Base-by-base conservation (phyloP, 306 rosid species). In the Medicago ruthenica region DNA sequence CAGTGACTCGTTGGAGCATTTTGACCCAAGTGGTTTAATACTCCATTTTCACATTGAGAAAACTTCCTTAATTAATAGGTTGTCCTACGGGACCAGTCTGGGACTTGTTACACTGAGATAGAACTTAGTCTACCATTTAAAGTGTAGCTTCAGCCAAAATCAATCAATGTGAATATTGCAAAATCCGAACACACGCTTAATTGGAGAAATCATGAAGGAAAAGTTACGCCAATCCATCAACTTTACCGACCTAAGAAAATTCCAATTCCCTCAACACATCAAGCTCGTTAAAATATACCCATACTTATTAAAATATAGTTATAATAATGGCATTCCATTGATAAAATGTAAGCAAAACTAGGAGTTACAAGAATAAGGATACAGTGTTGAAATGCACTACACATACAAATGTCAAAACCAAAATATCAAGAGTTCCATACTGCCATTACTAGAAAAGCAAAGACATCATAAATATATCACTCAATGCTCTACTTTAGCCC, bases 401-500 rank as follows among this genome's bases (percentile, higher is more conserved):
- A 78, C 41, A 78, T 4, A 31, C 47, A 47, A 50, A 16, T 11
- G 40, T 34, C n/a, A 65, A 67, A 27, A 24, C 31, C 31, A 27
- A 27, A 13, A 0, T 22, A 14, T 9, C 5, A 24, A 11, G 7
- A 16, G 36, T 67, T 76, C 21, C 45, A 55, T 21, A 67, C 45
- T 36, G 51, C 24, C 40, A 64, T 14, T n/a, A 17, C 9, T 9
- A 77, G 63, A 58, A 67, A 21, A 62, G 59, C 37, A 71, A 37
- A 45, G 62, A 54, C 61, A 65, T 41, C 16, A 16, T 74, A 79
- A 61, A n/a, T n/a, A 31, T 11, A 73, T 65, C 34, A 73, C 51
- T 80, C 76, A 94, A 65, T 81, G 84, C 87, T 94, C 96, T 4
- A 82, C 40, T 79, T 91, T 86, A 67, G 89, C 91, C 86, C 92